These are phyloP conservation scores for Solanum hybrid DNA, from an alignment of 305 asterid species.

Conservation along the genomic window DNA sequence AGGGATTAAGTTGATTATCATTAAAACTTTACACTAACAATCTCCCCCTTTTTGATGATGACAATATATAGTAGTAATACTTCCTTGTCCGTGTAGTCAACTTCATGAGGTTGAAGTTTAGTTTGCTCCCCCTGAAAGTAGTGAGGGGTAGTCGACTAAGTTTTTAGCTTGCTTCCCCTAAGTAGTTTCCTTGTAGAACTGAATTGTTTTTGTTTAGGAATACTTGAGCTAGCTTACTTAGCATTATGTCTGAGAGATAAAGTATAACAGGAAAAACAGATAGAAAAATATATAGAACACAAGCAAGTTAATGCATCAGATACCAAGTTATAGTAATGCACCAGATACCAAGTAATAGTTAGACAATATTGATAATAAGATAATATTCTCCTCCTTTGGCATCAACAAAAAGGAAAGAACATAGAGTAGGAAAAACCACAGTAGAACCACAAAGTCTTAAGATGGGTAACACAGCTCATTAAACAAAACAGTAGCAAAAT, in stretches of 20 bases:
- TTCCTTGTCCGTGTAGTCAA: background rate
- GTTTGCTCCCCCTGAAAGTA: background rate
- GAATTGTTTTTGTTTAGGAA: too few species aligned
- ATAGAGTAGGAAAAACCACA: background rate
- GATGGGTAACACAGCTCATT: background rate
- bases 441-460: background rate
- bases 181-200: background rate
- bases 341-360: too few species aligned
- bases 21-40: too few species aligned
- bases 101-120: background rate
- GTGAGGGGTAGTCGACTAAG: background rate
- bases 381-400: background rate
- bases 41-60: background rate
- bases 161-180: background rate
- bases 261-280: too few species aligned
- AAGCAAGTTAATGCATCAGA: too few species aligned
- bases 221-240: too few species aligned
- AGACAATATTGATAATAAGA: too few species aligned
- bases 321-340: too few species aligned
- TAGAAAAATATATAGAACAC: too few species aligned
- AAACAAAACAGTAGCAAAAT: too few species aligned
- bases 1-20: background rate
- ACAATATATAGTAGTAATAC: background rate
- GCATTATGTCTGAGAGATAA: background rate
- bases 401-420: background rate